Evolutionary conservation across 352 stramenopile species (phyloP).

Genomic region (Halophytophthora polymorphica): DNA sequence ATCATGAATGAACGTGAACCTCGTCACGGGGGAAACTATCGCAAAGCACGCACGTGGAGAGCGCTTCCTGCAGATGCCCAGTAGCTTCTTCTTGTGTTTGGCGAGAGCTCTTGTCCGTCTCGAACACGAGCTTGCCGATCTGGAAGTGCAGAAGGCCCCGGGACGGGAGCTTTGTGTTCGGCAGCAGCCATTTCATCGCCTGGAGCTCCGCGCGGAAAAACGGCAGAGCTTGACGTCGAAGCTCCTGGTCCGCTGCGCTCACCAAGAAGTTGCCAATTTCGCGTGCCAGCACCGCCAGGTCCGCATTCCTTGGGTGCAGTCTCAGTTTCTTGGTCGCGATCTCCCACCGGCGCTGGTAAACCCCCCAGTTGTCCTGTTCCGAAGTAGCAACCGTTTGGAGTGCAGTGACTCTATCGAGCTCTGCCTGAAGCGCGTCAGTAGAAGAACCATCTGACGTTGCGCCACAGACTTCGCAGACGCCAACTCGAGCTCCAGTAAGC

Average conservation of each 20-base stretch:
- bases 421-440: slow-evolving; percentile 9
- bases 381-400: not conserved
- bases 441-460: slow-evolving; percentile 1
- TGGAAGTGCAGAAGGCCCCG: slow-evolving; percentile 44
- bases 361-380: slow-evolving; percentile 22
- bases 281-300: slow-evolving; percentile 25
- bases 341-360: slow-evolving; percentile 25
- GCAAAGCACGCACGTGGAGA: slow-evolving; percentile 29
- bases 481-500: not conserved
- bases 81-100: slow-evolving; percentile 16
- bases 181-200: slow-evolving; percentile 42
- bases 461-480: slow-evolving; percentile 24
- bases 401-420: slow-evolving; percentile 12
- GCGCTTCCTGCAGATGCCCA: slow-evolving; percentile 32
- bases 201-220: slow-evolving; percentile 29
- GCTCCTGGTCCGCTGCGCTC: slow-evolving; percentile 4
- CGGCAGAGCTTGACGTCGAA: slow-evolving; percentile 11
- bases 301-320: slow-evolving; percentile 32
- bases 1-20: not conserved
- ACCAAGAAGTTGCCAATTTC: slow-evolving; percentile 44
- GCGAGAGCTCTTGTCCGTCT: slow-evolving; percentile 5
- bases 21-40: not conserved
- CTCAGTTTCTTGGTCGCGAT: slow-evolving; percentile 13
- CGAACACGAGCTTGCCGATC: slow-evolving; percentile 36
- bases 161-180: slow-evolving; percentile 31